phyloP scores from a whole-genome alignment of 805 yeast genomes.

The Cyberlindnera subsufficiens region DNA sequence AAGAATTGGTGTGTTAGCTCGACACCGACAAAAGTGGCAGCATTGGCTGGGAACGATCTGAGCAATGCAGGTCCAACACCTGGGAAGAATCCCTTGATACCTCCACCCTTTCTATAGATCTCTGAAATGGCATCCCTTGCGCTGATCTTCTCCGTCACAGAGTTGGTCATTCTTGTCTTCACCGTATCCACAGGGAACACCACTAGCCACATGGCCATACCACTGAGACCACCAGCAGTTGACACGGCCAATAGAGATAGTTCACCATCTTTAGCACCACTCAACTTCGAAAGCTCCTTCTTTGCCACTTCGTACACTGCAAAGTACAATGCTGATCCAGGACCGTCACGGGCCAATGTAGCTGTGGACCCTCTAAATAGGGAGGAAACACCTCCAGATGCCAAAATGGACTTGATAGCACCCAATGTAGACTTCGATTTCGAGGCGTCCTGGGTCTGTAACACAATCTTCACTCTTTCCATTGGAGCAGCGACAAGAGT shows the following conservation, averaged over 20 bases:
- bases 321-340: conserved; percentile 93
- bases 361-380: conserved; percentile 89
- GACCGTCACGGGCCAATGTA: conserved; percentile 94
- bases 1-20: conserved; percentile 58
- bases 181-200: conserved; percentile 96
- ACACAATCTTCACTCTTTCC: conserved; percentile 89
- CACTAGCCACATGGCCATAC: conserved; percentile 94
- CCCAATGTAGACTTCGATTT: conserved; percentile 38
- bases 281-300: conserved; percentile 41
- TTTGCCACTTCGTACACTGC: conserved; percentile 89
- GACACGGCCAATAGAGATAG: conserved; percentile 71
- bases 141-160: conserved; percentile 36
- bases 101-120: conserved; percentile 74
- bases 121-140: conserved; percentile 60
- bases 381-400: conserved; percentile 77
- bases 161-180: conserved; percentile 43
- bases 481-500: conserved; percentile 97
- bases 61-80: conserved; percentile 94
- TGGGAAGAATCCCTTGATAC: conserved; percentile 90
- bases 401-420: conserved; percentile 61
- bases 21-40: conserved; percentile 97
- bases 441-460: conserved; percentile 62
- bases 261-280: conserved; percentile 39
- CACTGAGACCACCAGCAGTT: conserved; percentile 93
- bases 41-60: conserved; percentile 96